Base-by-base conservation (phyloP, 345 rosid genomes). In the Eucalyptus globulus region DNA sequence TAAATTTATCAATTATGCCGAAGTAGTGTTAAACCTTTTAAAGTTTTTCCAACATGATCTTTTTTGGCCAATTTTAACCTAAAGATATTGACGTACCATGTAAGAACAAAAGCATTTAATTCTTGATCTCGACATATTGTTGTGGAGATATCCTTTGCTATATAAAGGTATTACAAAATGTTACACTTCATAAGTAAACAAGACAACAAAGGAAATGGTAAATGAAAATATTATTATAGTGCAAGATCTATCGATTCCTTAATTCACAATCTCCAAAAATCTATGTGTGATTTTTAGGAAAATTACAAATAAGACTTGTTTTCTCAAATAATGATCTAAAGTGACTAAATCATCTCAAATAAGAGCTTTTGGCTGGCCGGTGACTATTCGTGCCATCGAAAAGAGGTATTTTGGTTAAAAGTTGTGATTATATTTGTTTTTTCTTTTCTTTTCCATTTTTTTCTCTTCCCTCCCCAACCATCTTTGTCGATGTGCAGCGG, bases 401-500 rank as follows among this genome's bases (percentile, higher is more conserved):
- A 56, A 22, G 1, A 12, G 62, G 4, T 9, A 56, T 56, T 56
- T 56, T 56, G 62, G 6, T 56, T 6, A 56, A 56, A 56, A 56
- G 27, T 22, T 56, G 62, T 56, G 4, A 56, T 12, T 54, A 54
- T 54, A 22, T 9, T 53, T 54, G 2, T 9, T 54, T 54, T 4
- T 2, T 15, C 21, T 51, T 51, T 49, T 49, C 6, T 19, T 53
- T 53, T 19, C 5, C 3, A 6, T 56, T 54, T 56, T 9, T 56
- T 22, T 12, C 12, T 56, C 62, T 22, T 56, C 62, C 27, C 62
- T 56, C 27, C 27, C 62, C 27, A 0, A 56, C 6, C 11, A 56
- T 56, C 62, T 6, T 1, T 0, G 6, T 56, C 27, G 0, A 56
- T 56, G 62, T 56, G 9, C 27, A 1, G 2, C 2, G 0, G 12